Evolutionary conservation across 75 land plant species (phyloP).

Genomic region (Adiantum capillusveneris): DNA sequence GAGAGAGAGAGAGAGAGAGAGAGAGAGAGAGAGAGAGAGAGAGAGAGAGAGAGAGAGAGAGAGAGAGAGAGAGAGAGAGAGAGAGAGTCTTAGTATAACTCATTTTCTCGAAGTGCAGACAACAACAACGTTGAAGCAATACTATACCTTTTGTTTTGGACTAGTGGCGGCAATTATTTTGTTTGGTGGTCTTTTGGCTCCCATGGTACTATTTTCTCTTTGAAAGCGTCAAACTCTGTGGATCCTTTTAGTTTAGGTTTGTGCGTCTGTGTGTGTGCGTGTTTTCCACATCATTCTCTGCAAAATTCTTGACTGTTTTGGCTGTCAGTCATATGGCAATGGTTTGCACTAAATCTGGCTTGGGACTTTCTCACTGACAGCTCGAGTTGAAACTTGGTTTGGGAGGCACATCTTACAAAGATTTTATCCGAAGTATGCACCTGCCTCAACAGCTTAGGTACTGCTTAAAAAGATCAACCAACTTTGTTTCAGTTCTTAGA

Average conservation of each 20-base stretch:
- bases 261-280: too few species aligned
- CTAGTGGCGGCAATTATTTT: constrained; percentile 72
- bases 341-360: too few species aligned
- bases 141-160: constrained; percentile 75
- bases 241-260: too few species aligned
- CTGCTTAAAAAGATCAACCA: background rate
- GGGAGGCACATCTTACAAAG: constrained; percentile 90
- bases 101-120: constrained; percentile 36
- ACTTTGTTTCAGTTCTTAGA: too few species aligned
- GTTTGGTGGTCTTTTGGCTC: constrained; percentile 95
- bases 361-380: too few species aligned
- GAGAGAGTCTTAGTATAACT: background rate
- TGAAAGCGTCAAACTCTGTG: too few species aligned
- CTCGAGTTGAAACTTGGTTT: constrained; percentile 86
- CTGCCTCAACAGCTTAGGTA: constrained; percentile 89
- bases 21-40: background rate
- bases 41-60: constrained; percentile 2
- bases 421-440: constrained; percentile 82
- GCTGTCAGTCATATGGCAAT: too few species aligned
- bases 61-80: constrained; percentile 1
- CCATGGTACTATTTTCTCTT: constrained; percentile 44
- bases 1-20: too few species aligned
- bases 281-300: too few species aligned
- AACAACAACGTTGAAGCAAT: constrained; percentile 59
- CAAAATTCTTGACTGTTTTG: too few species aligned